phyloP scores from a whole-genome alignment of 129 eudicot species.

The Calendula officinalis region DNA sequence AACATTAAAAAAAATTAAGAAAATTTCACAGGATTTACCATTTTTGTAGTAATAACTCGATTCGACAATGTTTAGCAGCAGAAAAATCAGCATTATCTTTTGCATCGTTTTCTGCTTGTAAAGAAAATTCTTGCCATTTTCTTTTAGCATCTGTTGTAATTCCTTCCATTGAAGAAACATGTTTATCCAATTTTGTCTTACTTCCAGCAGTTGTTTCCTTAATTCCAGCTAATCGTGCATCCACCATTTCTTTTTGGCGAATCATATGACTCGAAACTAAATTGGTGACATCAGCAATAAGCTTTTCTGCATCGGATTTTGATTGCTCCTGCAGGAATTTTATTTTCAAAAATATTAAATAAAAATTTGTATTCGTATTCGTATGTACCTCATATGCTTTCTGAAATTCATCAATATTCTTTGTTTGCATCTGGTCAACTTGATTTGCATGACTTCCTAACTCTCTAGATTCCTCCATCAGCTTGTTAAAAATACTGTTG shows the following conservation, averaged over 20 bases:
- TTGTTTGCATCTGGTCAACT: conserved; percentile 54
- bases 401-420: conserved; percentile 58
- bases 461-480: conserved; percentile 54
- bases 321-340: conserved; percentile 54
- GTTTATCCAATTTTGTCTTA: conserved; percentile 60
- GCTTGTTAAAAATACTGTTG: conserved; percentile 52
- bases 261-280: conserved; percentile 60
- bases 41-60: conserved; percentile 70
- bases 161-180: conserved; percentile 59
- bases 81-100: conserved; percentile 72
- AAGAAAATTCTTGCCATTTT: conserved; percentile 77
- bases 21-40: conserved; percentile 38
- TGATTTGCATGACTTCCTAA: conserved; percentile 55
- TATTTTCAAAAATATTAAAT: not conserved
- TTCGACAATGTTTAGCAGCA: conserved; percentile 92
- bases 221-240: conserved; percentile 56
- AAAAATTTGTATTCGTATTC: too few species aligned
- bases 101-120: conserved; percentile 52
- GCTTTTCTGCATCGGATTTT: conserved; percentile 70
- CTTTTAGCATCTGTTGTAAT: conserved; percentile 75
- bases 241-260: conserved; percentile 84
- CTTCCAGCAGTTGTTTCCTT: conserved; percentile 51
- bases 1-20: not conserved
- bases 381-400: conserved; percentile 64
- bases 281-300: conserved; percentile 73